Conservation (phyloP, 2,329 filamentous ascomycete species). For the Xylaria sp. region DNA sequence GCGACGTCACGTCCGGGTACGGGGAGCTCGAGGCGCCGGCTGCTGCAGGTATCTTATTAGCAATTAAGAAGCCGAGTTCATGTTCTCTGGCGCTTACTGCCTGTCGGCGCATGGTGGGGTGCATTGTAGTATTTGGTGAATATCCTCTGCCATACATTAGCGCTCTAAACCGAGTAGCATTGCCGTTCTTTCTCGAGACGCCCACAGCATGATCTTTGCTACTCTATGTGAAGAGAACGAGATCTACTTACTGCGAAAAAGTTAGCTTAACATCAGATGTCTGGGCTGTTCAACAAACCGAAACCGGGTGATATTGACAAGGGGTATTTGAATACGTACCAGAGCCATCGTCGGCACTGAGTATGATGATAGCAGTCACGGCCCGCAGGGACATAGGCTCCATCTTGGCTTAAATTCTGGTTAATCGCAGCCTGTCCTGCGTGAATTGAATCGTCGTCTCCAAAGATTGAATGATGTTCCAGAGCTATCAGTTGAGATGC, state of each 20-base stretch:
- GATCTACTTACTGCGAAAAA: constrained; percentile 32
- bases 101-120: constrained; percentile 61
- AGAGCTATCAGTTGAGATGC: constrained; percentile 14
- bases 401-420: constrained; percentile 59
- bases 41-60: constrained; percentile 50
- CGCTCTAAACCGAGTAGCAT: neutral
- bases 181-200: neutral
- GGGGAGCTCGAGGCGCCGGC: constrained; percentile 73
- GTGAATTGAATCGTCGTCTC: constrained; percentile 14
- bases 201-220: neutral
- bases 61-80: neutral
- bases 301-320: neutral
- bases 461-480: constrained; percentile 1
- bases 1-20: constrained; percentile 89
- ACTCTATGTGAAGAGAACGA: neutral
- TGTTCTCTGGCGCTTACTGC: constrained; percentile 39
- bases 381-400: constrained; percentile 80
- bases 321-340: constrained; percentile 47
- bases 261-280: constrained; percentile 29
- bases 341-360: constrained; percentile 86
- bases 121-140: constrained; percentile 77
- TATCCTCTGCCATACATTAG: constrained; percentile 63
- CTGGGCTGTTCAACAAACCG: constrained; percentile 6
- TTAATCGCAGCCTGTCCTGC: neutral
- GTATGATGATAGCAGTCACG: constrained; percentile 80